Evolutionary conservation across 495 filamentous ascomycete genomes (phyloP).

Genomic region (Aspergillus avenaceus): DNA sequence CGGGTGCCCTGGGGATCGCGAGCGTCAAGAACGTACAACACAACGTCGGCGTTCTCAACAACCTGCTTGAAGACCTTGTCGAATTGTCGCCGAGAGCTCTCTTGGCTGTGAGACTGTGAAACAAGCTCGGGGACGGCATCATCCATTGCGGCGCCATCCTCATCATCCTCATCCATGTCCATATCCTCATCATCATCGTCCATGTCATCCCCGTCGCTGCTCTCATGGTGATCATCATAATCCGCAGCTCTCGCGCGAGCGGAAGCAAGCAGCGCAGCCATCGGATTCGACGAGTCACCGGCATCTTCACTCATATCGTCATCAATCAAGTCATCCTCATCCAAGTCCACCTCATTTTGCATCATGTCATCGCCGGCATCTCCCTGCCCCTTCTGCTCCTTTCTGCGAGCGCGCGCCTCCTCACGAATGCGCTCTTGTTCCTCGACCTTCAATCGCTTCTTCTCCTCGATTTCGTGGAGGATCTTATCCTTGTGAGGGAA

Average conservation of each 20-base stretch:
- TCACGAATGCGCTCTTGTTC: slow-evolving; percentile 67
- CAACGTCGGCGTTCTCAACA: slow-evolving; percentile 81
- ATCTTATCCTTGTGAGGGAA: slow-evolving; percentile 98
- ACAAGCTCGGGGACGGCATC: slow-evolving; percentile 33
- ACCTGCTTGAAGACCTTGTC: slow-evolving; percentile 96
- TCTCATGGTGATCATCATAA: too few species aligned
- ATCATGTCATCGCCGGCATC: slow-evolving; percentile 26
- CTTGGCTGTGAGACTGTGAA: slow-evolving; percentile 44
- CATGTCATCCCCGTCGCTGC: slow-evolving; percentile 46
- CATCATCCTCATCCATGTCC: slow-evolving; percentile 52
- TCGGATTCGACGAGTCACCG: too few species aligned
- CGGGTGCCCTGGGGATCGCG: slow-evolving; percentile 88
- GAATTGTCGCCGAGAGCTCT: slow-evolving; percentile 78
- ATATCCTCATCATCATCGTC: slow-evolving; percentile 53
- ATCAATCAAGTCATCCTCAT: slow-evolving; percentile 13
- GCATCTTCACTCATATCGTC: too few species aligned
- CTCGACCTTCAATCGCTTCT: slow-evolving; percentile 71
- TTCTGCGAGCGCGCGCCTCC: slow-evolving; percentile 61
- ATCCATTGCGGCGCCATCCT: slow-evolving; percentile 42
- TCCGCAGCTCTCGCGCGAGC: too few species aligned
- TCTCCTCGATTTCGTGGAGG: slow-evolving; percentile 89
- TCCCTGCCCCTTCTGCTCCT: slow-evolving; percentile 37
- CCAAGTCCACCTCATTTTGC: background rate
- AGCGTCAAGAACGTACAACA: slow-evolving; percentile 93
- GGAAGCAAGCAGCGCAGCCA: too few species aligned